Base-by-base conservation (phyloP, 495 filamentous ascomycete species). In the Penicillium waksmanii region DNA sequence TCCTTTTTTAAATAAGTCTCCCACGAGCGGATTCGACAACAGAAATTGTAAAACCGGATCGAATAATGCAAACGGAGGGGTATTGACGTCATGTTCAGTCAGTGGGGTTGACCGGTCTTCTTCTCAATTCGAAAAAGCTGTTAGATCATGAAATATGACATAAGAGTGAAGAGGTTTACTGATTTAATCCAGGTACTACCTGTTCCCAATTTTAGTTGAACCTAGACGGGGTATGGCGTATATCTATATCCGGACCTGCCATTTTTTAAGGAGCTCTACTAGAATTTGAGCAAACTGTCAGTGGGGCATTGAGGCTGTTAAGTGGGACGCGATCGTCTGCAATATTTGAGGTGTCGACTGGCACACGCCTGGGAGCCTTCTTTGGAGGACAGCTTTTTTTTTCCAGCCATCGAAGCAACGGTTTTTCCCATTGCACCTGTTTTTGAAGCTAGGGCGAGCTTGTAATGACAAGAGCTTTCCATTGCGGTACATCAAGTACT, bases 1-100 rank as follows among this genome's bases (percentile, higher is more conserved):
- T 44, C 19, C 17, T 18, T 48, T 48, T 48, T 25, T 27, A 48
- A 12, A 48, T 15, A n/a, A 23, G 23, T 10, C 19, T 15, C 3
- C 3, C 46, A 27, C 15, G 11, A 2, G 31, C 17, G 43, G n/a
- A 27, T 11, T 48, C 46, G 8, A 27, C 46, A 13, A 31, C 23
- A 5, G 17, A 17, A 44, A 19, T 21, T 21, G 17, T 18, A 44
- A 44, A 48, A 48, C 46, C 46, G 46, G 46, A 48, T 48, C 23
- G 11, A 18, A 27, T 25, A 48, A 48, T 48, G 46, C 46, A 48
- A 23, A 48, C 46, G 46, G 46, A 48, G 46, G 46, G 46, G 46
- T 48, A 27, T 48, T 48, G 46, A 48, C 46, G 46, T 48, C 46
- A 48, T 48, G 46, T 48, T 6, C 46, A 48, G 46, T 48, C 19